A percentile compares a stretch with the other conserved stretches of the same genome.
Evolutionary conservation across 306 rosid genomes (phyloP).

Genomic region (Citrullus mucosospermus): DNA sequence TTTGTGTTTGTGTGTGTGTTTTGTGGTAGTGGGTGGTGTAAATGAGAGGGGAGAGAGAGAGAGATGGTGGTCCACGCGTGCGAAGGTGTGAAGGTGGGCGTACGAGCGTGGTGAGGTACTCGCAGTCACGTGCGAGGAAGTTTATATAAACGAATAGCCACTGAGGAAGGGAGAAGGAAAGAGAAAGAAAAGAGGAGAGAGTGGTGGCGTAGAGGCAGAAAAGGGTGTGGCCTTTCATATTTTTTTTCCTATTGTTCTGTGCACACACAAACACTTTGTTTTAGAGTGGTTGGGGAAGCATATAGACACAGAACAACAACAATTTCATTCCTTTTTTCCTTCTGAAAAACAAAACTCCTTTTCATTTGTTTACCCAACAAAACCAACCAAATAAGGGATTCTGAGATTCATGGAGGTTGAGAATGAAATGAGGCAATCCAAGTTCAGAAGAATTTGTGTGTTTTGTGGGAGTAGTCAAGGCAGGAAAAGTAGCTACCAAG

Average conservation of each 20-base stretch:
- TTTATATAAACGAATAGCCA: constrained; percentile 36
- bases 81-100: constrained; percentile 7
- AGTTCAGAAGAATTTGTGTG: constrained; percentile 87
- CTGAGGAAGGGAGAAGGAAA: neutral
- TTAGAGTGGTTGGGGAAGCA: constrained; percentile 11
- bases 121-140: constrained; percentile 43
- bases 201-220: constrained; percentile 14
- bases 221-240: constrained; percentile 13
- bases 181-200: neutral
- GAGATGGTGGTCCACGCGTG: constrained; percentile 7
- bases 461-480: constrained; percentile 99
- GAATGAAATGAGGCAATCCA: constrained; percentile 56
- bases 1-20: neutral
- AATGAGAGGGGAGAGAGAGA: neutral
- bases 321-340: constrained; percentile 4
- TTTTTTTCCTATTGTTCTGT: constrained; percentile 17
- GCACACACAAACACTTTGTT: constrained; percentile 11
- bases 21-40: neutral
- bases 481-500: constrained; percentile 81
- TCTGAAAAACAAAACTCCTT: neutral
- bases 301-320: constrained; percentile 16
- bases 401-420: constrained; percentile 26
- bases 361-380: neutral
- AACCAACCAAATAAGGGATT: neutral
- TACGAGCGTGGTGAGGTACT: constrained; percentile 21